Evolutionary conservation across 441 rosid species (phyloP), one percentile per base, ranked within the genome.

Genomic region (Corymbia citriodora): DNA sequence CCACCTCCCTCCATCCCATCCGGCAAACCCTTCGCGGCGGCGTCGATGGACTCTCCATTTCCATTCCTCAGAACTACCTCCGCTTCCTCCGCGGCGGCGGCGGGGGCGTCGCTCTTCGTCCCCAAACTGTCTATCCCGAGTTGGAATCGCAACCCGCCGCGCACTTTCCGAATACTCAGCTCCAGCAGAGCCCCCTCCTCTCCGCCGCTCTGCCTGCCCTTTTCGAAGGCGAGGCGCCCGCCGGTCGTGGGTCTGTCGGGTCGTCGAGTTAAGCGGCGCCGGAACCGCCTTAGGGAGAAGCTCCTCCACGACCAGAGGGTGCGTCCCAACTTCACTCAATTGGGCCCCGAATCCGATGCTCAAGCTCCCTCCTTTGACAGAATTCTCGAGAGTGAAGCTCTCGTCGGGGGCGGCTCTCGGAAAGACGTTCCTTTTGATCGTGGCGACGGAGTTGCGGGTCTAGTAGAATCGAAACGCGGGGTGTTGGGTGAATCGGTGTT

Each of bases 251-350:
- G 97, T 88, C 96, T 92, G 83, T 95, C 96, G 85, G 93, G 96
- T 53, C 92, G 95, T 74, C 91, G 93, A 55, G 91, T 93, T 21
- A 91, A 27, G 21, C 36, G 89, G 49, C 97, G 99, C 89, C 95
- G 96, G 4, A 98, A 97, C 92, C 94, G 95, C 11, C 94, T 98
- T 61, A 93, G 99, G 94, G 92, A 95, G 92, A 98, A 98, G 94
- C 94, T 95, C 49, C 59, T 92, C 87, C 92, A 92, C 82, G 94
- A 95, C 79, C 95, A 91, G n/a, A 93, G 93, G 96, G 97, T 93
- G 93, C 94, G 95, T 91, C 93, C 92, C 81, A 91, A 90, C 88
- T 93, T 79, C n/a, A 23, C 85, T 25, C 18, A n/a, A 3, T 29
- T 93, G 92, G 94, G 94, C 90, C 93, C 91, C 74, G 93, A 90